A percentile compares a stretch with the other conserved stretches of the same genome.
These are phyloP conservation scores for Bryum argenteum DNA, from an alignment of 225 moss, liverwort and hornwort genomes.

Conservation along the genomic window DNA sequence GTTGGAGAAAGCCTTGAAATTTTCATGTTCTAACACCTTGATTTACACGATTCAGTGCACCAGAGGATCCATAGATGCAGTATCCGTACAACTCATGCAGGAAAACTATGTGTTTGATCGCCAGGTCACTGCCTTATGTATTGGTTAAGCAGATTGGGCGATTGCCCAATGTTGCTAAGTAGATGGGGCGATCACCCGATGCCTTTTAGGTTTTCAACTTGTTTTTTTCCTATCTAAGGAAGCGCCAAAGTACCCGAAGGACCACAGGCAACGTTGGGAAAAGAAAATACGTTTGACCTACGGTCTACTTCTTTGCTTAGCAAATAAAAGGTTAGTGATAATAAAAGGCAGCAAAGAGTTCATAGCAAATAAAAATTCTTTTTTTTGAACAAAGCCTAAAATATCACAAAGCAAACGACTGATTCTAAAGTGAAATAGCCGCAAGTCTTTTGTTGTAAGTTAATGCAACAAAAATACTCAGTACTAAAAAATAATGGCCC, in stretches of 20 bases:
- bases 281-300: not conserved
- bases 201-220: constrained; percentile 16
- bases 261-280: not conserved
- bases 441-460: constrained; percentile 4
- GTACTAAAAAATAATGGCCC: constrained; percentile 17
- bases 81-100: not conserved
- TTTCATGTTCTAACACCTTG: too few species aligned
- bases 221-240: not conserved
- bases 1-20: too few species aligned
- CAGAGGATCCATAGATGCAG: too few species aligned
- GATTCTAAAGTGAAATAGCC: not conserved
- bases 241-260: constrained; percentile 1
- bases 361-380: constrained; percentile 5
- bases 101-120: too few species aligned
- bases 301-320: not conserved
- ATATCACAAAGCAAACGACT: too few species aligned
- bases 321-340: not conserved
- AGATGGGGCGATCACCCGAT: constrained; percentile 5
- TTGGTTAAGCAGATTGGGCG: too few species aligned
- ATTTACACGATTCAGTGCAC: too few species aligned
- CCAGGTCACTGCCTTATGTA: too few species aligned
- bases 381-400: constrained; percentile 2
- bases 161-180: too few species aligned
- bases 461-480: constrained; percentile 7
- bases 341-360: not conserved